Conservation (phyloP, 2,329 filamentous ascomycete genomes). For the Aureobasidium sp. region DNA sequence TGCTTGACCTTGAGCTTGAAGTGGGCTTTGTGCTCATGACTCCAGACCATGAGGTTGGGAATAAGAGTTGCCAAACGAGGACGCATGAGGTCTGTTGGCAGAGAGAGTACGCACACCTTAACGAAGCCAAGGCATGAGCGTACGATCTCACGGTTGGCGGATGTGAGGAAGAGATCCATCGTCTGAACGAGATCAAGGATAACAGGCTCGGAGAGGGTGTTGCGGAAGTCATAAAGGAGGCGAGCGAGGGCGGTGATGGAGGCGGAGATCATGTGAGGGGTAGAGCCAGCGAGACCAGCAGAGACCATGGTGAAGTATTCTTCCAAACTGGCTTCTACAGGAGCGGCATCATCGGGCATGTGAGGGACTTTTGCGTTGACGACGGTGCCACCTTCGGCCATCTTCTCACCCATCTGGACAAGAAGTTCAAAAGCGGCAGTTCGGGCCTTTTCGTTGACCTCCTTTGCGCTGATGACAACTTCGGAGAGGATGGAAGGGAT, state of each 20-base stretch:
- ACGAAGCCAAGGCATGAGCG: slow-evolving; percentile 91
- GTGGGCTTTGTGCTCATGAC: slow-evolving; percentile 95
- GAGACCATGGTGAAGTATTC: slow-evolving; percentile 99
- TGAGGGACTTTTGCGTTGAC: slow-evolving; percentile 79
- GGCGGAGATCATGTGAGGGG: slow-evolving; percentile 94
- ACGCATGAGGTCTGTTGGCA: slow-evolving; percentile 72
- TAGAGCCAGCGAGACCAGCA: slow-evolving; percentile 83
- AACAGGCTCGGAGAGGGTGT: slow-evolving; percentile 59
- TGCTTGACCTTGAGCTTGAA: slow-evolving; percentile 98
- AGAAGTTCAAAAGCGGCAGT: slow-evolving; percentile 85
- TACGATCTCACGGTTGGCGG: slow-evolving; percentile 94
- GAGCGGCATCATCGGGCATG: slow-evolving; percentile 71
- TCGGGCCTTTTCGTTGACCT: slow-evolving; percentile 91
- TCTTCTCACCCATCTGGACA: slow-evolving; percentile 78
- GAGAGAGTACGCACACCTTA: slow-evolving; percentile 85
- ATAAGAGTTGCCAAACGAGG: slow-evolving; percentile 71
- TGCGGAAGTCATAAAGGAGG: slow-evolving; percentile 87
- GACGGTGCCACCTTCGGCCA: slow-evolving; percentile 67
- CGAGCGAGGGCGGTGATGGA: slow-evolving; percentile 92
- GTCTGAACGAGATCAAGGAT: slow-evolving; percentile 83
- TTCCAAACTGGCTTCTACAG: slow-evolving; percentile 74
- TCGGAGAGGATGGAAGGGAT: slow-evolving; percentile 87
- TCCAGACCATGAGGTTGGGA: slow-evolving; percentile 90
- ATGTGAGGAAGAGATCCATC: slow-evolving; percentile 92
- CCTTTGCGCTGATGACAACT: slow-evolving; percentile 93